Evolutionary conservation across 495 filamentous ascomycete genomes (phyloP).

Genomic region (Penicillium chermesinum): DNA sequence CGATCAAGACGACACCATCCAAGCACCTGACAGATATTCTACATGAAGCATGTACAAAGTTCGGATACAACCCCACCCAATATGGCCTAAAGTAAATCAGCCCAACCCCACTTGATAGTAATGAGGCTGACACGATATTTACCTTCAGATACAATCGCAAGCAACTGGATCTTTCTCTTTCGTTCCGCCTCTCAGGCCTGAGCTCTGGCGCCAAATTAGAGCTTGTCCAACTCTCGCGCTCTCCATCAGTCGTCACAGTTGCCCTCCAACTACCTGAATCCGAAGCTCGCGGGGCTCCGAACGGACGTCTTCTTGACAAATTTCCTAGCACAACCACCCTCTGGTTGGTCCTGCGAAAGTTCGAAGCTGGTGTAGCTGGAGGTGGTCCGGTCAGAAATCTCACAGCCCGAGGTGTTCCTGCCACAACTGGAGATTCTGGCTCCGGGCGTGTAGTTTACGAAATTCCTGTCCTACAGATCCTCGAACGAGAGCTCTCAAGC

Average conservation of each 20-base stretch:
- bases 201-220: constrained; percentile 85
- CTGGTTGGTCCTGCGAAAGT: constrained; percentile 84
- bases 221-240: constrained; percentile 76
- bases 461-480: constrained; percentile 73
- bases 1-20: constrained; percentile 76
- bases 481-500: constrained; percentile 68
- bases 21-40: constrained; percentile 78
- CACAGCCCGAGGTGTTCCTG: constrained; percentile 69
- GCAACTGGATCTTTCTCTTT: constrained; percentile 73
- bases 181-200: constrained; percentile 82
- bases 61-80: constrained; percentile 63
- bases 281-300: constrained; percentile 52
- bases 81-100: constrained; percentile 72
- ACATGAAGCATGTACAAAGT: constrained; percentile 77
- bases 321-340: constrained; percentile 77
- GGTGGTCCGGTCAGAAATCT: constrained; percentile 59
- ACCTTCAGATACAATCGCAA: constrained; percentile 67
- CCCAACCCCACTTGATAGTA: not conserved
- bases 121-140: constrained; percentile 13
- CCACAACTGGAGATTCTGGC: constrained; percentile 46
- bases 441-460: constrained; percentile 81
- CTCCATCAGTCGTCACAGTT: constrained; percentile 76
- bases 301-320: constrained; percentile 68
- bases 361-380: constrained; percentile 64
- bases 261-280: constrained; percentile 73